Conservation (phyloP, 202 grass and related monocot species). For the Elaeis oleifera region DNA sequence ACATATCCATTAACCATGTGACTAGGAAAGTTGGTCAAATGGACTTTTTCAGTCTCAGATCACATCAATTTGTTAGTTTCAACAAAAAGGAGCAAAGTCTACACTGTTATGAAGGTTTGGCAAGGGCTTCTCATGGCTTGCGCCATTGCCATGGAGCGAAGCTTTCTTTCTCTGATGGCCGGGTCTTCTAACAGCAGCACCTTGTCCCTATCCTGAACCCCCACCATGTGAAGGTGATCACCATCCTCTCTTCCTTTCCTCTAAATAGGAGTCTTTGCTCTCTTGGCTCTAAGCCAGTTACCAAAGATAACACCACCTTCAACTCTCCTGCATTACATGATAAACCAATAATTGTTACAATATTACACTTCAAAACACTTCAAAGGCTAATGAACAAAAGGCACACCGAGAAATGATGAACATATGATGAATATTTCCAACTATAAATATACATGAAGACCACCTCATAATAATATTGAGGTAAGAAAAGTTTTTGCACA, state of each 20-base stretch:
- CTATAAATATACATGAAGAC: too few species aligned
- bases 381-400: too few species aligned
- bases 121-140: conserved; percentile 69
- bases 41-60: too few species aligned
- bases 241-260: conserved; percentile 70
- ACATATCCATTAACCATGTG: too few species aligned
- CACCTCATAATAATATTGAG: too few species aligned
- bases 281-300: conserved; percentile 59
- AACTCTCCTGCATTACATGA: conserved; percentile 47
- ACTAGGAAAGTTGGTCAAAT: too few species aligned
- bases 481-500: too few species aligned
- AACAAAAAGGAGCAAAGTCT: background rate
- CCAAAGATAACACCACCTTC: conserved; percentile 58
- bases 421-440: too few species aligned
- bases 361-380: too few species aligned
- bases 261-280: conserved; percentile 86
- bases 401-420: too few species aligned
- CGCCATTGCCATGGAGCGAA: conserved; percentile 52
- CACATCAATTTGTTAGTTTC: too few species aligned
- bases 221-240: conserved; percentile 88
- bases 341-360: too few species aligned
- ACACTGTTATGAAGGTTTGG: conserved; percentile 51
- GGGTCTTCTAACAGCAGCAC: conserved; percentile 87
- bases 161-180: conserved; percentile 78
- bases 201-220: conserved; percentile 75